Conservation (phyloP, 2,329 filamentous ascomycete genomes). For the Botrytis hyacinthi region DNA sequence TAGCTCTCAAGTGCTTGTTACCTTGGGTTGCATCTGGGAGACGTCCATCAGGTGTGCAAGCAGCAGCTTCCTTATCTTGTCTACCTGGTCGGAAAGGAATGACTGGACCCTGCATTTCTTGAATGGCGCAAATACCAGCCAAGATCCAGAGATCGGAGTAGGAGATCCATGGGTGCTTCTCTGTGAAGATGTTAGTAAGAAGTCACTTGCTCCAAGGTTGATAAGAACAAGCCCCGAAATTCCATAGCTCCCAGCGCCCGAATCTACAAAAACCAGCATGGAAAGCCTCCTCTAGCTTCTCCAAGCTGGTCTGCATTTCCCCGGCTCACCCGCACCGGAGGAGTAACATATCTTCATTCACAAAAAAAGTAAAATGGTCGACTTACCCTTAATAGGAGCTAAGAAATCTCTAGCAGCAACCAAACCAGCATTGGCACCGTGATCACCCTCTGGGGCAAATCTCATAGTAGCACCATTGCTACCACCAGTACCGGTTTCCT, state of each 20-base stretch:
- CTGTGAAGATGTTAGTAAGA: slow-evolving; percentile 40
- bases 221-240: background rate
- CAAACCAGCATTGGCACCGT: slow-evolving; percentile 92
- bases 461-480: slow-evolving; percentile 98
- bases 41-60: slow-evolving; percentile 92
- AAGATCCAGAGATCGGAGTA: slow-evolving; percentile 98
- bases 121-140: slow-evolving; percentile 77
- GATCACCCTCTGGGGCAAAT: slow-evolving; percentile 82
- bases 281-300: background rate
- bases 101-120: slow-evolving; percentile 89
- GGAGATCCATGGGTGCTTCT: slow-evolving; percentile 88
- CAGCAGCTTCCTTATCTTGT: slow-evolving; percentile 71
- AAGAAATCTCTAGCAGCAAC: slow-evolving; percentile 86
- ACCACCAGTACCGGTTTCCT: slow-evolving; percentile 81
- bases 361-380: background rate
- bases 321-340: background rate
- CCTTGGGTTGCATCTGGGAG: slow-evolving; percentile 79
- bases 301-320: background rate
- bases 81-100: slow-evolving; percentile 90
- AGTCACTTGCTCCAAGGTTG: background rate
- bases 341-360: background rate
- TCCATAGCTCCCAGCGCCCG: no score
- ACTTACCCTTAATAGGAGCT: slow-evolving; percentile 79
- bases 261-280: background rate
- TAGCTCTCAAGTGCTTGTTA: slow-evolving; percentile 77